Evolutionary conservation across 495 filamentous ascomycete species (phyloP).

Genomic region (Penicillium argentinense): DNA sequence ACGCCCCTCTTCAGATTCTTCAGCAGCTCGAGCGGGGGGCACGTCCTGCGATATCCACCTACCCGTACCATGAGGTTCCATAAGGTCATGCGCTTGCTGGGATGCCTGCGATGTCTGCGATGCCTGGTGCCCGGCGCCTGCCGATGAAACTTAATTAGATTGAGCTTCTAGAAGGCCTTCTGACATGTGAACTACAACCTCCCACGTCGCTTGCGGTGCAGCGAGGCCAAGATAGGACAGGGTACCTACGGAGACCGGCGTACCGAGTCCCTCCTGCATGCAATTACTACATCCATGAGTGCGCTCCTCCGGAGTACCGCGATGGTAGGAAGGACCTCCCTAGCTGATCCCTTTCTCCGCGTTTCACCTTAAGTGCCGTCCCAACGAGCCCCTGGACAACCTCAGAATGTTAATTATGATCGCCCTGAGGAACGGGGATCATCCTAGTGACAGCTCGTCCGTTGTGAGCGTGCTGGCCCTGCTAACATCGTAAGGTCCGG

Average conservation of each 20-base stretch:
- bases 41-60: too few relatives aligned
- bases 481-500: not conserved
- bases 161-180: slow-evolving; percentile 16
- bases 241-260: too few relatives aligned
- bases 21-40: not conserved
- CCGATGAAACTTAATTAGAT: slow-evolving; percentile 19
- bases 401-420: not conserved
- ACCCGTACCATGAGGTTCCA: too few relatives aligned
- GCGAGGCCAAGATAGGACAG: not conserved
- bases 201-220: too few relatives aligned
- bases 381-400: not conserved
- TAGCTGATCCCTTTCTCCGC: slow-evolving; percentile 8
- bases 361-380: slow-evolving; percentile 8
- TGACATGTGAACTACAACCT: slow-evolving; percentile 13
- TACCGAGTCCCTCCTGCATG: too few relatives aligned
- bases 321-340: slow-evolving; percentile 2
- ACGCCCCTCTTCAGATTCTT: not conserved
- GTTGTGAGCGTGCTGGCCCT: not conserved
- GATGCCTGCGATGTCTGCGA: not conserved
- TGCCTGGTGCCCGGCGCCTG: slow-evolving; percentile 11
- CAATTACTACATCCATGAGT: too few relatives aligned
- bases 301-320: too few relatives aligned
- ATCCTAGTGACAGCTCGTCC: slow-evolving; percentile 1
- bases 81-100: too few relatives aligned
- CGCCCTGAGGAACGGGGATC: not conserved